Conservation (phyloP, 129 eudicot genomes). For the Erigeron canadensis region DNA sequence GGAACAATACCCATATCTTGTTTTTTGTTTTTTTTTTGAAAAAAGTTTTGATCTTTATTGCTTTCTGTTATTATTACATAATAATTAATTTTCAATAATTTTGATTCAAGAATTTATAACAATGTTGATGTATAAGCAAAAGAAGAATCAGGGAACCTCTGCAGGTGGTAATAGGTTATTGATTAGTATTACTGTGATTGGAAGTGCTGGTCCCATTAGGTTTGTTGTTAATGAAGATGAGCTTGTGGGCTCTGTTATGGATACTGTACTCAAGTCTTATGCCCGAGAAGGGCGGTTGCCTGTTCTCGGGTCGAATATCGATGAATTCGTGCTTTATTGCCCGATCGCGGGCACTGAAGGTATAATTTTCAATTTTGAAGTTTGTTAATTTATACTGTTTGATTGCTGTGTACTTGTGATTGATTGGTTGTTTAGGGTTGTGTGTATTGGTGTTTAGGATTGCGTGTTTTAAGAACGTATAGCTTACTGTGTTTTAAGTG, state of each 20-base stretch:
- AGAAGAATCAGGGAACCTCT: constrained; percentile 54
- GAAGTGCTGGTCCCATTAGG: constrained; percentile 82
- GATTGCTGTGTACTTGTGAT: neutral
- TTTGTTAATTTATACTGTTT: neutral
- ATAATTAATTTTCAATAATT: constrained; percentile 16
- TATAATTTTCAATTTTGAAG: neutral
- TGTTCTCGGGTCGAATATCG: constrained; percentile 67
- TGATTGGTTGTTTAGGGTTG: no score
- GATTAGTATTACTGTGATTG: constrained; percentile 68
- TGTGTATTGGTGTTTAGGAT: no score
- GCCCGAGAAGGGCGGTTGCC: constrained; percentile 86
- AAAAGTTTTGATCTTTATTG: neutral
- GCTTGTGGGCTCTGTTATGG: constrained; percentile 66
- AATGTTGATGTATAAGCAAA: constrained; percentile 73
- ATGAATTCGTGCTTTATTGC: constrained; percentile 66
- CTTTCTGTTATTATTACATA: constrained; percentile 2
- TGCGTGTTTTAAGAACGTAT: no score
- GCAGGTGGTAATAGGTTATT: constrained; percentile 51
- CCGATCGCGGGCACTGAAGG: constrained; percentile 75
- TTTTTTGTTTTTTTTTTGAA: neutral
- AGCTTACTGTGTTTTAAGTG: no score
- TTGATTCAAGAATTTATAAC: constrained; percentile 16
- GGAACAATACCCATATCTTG: neutral
- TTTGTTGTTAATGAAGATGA: constrained; percentile 81
- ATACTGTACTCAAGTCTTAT: constrained; percentile 69